Base-by-base conservation (phyloP, 768 basidiomycete species). In the Peribolospora kevripleyi region DNA sequence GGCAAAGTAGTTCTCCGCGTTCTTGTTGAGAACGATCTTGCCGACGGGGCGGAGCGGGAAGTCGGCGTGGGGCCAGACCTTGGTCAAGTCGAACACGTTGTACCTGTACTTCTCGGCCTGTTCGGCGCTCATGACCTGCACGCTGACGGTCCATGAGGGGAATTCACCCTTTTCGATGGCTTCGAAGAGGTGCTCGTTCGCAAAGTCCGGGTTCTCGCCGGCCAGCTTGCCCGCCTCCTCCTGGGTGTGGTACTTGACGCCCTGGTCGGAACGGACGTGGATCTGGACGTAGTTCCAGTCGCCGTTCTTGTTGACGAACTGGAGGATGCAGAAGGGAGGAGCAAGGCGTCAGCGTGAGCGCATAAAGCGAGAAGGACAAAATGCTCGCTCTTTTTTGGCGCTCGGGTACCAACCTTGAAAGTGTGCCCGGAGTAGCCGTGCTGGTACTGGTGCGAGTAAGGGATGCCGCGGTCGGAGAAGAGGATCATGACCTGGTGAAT, bases 31-130 rank as follows among this genome's bases (percentile, higher is more conserved):
- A 6, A 66, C 67, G 55, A 71, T 56, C 59, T 67, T 69, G 41
- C 69, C 70, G 57, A 71, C 63, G 42, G 59, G 60, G 39, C 69
- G 61, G 43, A 71, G 62, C 3, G 70, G 70, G 64, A 60, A 70
- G 25, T 25, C 42, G 70, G 59, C 8, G 65, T 68, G 54, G 70
- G 57, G 52, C 57, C 55, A 54, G 52, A 61, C 53, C 68, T 90
- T 90, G 59, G 87, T 91, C 51, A 88, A 72, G 68, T 90, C 87
- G 59, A 87, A 76, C 55, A 90, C 73, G 68, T 86, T 91, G 76
- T 84, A 70, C 66, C 66, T 62, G 76, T 82, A 85, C 45, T 75
- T 74, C 72, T 90, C 83, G 10, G 88, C 90, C 72, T 97, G 82
- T 65, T 83, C 75, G 1, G 81, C 73, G 0, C 86, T 87, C 86